Evolutionary conservation across 129 eudicot species (phyloP).

Genomic region (Centrapalus pauciflorus): DNA sequence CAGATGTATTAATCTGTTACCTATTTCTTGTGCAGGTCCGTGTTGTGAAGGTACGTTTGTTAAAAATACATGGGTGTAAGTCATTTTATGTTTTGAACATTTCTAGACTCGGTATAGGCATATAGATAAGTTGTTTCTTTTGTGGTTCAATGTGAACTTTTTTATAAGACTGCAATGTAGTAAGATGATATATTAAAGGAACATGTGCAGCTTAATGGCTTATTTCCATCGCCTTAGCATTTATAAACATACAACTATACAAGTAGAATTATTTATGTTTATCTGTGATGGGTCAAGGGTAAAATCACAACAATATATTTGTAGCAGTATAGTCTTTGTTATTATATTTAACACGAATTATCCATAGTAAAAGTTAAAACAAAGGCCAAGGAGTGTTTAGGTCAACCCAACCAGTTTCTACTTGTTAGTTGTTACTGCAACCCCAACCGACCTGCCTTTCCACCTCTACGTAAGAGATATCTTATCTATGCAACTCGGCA

Average conservation of each 20-base stretch:
- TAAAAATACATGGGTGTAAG: slow-evolving; percentile 39
- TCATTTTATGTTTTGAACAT: slow-evolving; percentile 18
- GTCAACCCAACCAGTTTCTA: too few species aligned
- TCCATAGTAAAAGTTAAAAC: too few species aligned
- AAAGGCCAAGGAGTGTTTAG: too few species aligned
- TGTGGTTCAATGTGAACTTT: not conserved
- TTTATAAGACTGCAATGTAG: slow-evolving; percentile 1
- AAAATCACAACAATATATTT: too few species aligned
- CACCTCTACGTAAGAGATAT: not conserved
- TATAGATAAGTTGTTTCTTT: not conserved
- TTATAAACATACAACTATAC: too few species aligned
- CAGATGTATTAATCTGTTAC: slow-evolving; percentile 1
- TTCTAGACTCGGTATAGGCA: not conserved
- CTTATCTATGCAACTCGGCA: not conserved
- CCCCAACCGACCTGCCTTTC: too few species aligned
- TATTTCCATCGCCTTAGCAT: not conserved
- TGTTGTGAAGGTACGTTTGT: slow-evolving; percentile 81
- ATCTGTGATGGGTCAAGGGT: too few species aligned
- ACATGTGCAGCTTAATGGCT: not conserved
- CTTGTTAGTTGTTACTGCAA: too few species aligned
- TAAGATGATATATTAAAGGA: not conserved
- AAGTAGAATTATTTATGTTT: not conserved
- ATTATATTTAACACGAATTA: too few species aligned
- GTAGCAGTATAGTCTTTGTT: too few species aligned
- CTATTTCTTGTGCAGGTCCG: slow-evolving; percentile 75